Evolutionary conservation across 2,329 filamentous ascomycete species (phyloP).

Genomic region (Hansfordia pulvinata): DNA sequence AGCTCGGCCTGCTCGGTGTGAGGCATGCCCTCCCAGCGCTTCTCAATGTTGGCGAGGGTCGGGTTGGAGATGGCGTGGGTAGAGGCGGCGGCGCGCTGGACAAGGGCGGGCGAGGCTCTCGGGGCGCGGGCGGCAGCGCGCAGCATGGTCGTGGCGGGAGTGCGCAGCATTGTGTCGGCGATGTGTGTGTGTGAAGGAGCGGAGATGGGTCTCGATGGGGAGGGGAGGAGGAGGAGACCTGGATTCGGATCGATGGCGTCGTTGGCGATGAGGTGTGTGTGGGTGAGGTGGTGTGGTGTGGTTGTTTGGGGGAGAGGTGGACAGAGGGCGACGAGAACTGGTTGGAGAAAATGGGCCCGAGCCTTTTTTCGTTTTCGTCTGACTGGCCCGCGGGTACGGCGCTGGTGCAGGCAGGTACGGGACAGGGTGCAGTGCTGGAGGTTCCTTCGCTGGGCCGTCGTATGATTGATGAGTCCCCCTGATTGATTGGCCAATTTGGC

Average conservation of each 20-base stretch:
- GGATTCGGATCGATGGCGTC: neutral
- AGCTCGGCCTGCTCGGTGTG: constrained; percentile 98
- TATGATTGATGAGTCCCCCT: too few relatives aligned
- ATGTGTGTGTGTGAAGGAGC: constrained; percentile 2
- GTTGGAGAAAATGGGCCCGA: neutral
- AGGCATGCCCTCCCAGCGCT: constrained; percentile 96
- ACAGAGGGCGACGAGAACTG: too few relatives aligned
- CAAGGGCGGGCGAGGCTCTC: constrained; percentile 22
- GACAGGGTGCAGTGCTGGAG: too few relatives aligned
- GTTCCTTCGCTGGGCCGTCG: too few relatives aligned
- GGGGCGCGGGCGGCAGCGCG: constrained; percentile 28
- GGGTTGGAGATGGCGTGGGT: constrained; percentile 96
- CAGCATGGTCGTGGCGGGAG: constrained; percentile 36
- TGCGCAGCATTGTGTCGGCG: constrained; percentile 38
- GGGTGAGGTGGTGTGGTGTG: too few relatives aligned
- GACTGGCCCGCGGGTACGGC: too few relatives aligned
- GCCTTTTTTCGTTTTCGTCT: neutral
- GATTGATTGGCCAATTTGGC: too few relatives aligned
- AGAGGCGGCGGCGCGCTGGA: constrained; percentile 41
- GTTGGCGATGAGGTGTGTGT: neutral
- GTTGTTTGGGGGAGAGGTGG: too few relatives aligned
- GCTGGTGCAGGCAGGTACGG: too few relatives aligned
- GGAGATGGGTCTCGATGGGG: constrained; percentile 8
- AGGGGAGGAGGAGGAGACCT: constrained; percentile 7
- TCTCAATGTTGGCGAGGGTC: constrained; percentile 95